Evolutionary conservation across 495 filamentous ascomycete genomes (phyloP), one percentile per base, ranked within the genome.

Genomic region (Echria macrotheca): DNA sequence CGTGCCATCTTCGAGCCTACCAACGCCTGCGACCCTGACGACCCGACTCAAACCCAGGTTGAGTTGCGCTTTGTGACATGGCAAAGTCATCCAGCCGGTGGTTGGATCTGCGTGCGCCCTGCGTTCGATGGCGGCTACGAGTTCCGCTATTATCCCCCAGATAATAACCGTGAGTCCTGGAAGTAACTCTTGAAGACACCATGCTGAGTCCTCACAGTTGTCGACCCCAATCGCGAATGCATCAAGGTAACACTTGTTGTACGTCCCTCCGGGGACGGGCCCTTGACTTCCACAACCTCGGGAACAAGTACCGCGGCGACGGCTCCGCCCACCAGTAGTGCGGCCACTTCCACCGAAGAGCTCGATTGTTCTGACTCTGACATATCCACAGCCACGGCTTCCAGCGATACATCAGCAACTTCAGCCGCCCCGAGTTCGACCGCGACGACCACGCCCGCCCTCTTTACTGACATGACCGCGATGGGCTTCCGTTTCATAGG

Each of bases 21-120:
- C 5, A 73, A 73, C 39, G 72, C 69, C 35, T 79, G 76, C 51
- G 69, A 78, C 57, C 73, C 70, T 6, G 69, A 70, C 45, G 72
- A 19, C 15, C 43, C 70, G 23, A 71, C 70, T 36, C 57, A 52
- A 18, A 49, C 72, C 6, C 75, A 78, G 52, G 59, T 66, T 14
- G 62, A 76, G 45, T 55, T 77, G 21, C 33, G 40, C 14, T 65
- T 76, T 41, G 63, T 69, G 18, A 48, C 53, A 1, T 60, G 66
- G 17, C 60, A 63, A 17, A 54, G 62, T 19, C 11, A 50, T 10
- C 67, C 69, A 18, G 5, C 51, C 0, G 73, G 71, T 21, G 73
- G 73, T 12, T 58, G 56, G 21, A 57, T 73, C 50, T 71, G 73
- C 31, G 69, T 74, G 3, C 68, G 69, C n/a, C 52, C 53, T 4